These are phyloP conservation scores for Hypsizygus ulmarius DNA, from an alignment of 1,284 basidiomycete species.

Conservation along the genomic window DNA sequence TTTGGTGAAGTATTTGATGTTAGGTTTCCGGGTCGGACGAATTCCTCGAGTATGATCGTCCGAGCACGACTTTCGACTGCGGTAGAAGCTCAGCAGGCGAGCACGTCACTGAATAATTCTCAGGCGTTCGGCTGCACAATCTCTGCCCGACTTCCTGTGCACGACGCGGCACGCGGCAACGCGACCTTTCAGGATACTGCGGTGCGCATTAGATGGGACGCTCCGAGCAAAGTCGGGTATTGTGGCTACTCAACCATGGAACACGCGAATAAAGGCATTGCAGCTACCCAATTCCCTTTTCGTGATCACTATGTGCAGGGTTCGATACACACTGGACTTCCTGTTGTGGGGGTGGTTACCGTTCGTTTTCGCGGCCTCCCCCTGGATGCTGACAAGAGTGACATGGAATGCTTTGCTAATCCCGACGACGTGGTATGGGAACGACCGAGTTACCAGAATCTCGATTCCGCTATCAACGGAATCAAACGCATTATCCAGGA, in stretches of 20 bases:
- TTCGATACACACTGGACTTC: conserved; percentile 49
- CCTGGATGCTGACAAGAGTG: conserved; percentile 36
- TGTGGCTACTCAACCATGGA: conserved; percentile 52
- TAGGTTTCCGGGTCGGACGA: conserved; percentile 23
- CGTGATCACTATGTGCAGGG: conserved; percentile 43
- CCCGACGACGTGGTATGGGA: conserved; percentile 50
- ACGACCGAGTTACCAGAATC: conserved; percentile 45
- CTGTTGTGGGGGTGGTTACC: conserved; percentile 52
- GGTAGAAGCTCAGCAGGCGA: conserved; percentile 48
- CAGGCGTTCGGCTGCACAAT: conserved; percentile 37
- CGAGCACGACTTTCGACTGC: conserved; percentile 45
- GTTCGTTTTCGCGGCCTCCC: conserved; percentile 57
- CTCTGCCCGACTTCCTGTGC: conserved; percentile 38
- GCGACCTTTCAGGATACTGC: conserved; percentile 43
- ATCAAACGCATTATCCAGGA: conserved; percentile 40
- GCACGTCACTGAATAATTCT: conserved; percentile 44
- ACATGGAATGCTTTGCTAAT: conserved; percentile 44
- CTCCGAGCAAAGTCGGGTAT: conserved; percentile 50
- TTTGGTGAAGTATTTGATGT: conserved; percentile 50
- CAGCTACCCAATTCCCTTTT: conserved; percentile 33
- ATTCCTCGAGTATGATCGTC: conserved; percentile 28
- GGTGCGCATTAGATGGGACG: conserved; percentile 53
- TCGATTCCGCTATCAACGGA: conserved; percentile 34
- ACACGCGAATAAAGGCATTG: conserved; percentile 48
- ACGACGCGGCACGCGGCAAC: conserved; percentile 32